Conservation (phyloP, 139 green algal species). For the Chlorella sp. region DNA sequence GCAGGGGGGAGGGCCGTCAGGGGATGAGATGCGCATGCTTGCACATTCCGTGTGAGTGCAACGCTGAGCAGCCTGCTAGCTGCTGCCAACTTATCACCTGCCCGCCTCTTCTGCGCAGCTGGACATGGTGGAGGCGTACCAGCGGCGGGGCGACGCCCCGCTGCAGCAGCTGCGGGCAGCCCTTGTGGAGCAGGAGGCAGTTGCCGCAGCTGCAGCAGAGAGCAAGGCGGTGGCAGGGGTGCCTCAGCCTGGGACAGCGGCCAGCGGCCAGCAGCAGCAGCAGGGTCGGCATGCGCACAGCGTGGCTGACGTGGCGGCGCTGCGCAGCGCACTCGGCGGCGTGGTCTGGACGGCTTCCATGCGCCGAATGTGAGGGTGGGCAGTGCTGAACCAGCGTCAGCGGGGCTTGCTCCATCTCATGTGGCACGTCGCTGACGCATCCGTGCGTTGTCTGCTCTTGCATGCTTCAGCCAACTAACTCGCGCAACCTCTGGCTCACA, state of each 20-base stretch:
- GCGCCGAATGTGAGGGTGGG: conserved; percentile 88
- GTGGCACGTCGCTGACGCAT: neutral
- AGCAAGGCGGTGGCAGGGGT: too few relatives aligned
- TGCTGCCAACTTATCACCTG: neutral
- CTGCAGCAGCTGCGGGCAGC: conserved; percentile 54
- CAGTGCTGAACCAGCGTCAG: neutral
- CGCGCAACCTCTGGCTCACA: too few relatives aligned
- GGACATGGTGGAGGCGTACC: conserved; percentile 76
- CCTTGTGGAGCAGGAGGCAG: conserved; percentile 17
- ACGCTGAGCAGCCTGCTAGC: neutral
- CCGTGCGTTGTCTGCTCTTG: neutral
- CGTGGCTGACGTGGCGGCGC: conserved; percentile 40
- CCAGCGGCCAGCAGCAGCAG: neutral
- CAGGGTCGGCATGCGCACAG: neutral
- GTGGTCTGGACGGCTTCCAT: conserved; percentile 96
- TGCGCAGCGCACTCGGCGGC: conserved; percentile 52
- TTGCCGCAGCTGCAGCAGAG: neutral
- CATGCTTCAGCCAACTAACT: too few relatives aligned
- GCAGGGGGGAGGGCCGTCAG: neutral
- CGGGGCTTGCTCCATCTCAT: neutral
- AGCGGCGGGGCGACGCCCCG: conserved; percentile 61
- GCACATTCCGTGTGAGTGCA: too few relatives aligned
- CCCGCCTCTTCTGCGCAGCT: conserved; percentile 53
- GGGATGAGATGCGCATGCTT: too few relatives aligned
- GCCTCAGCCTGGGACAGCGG: too few relatives aligned